Evolutionary conservation across 1,284 basidiomycete species (phyloP).

Genomic region (Marasmius sp.): DNA sequence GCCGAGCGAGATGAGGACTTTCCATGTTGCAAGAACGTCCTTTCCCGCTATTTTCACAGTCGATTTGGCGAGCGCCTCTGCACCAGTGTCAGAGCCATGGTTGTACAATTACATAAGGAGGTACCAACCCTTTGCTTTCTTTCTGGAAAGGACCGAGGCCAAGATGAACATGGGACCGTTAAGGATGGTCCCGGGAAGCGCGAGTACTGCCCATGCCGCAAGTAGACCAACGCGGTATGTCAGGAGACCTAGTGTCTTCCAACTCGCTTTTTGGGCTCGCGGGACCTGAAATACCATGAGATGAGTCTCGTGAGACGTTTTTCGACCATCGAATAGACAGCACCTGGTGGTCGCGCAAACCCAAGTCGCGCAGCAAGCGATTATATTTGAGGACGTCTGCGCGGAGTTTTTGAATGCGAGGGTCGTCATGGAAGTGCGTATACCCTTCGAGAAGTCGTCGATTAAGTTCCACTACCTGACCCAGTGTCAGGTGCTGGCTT

Average conservation of each 20-base stretch:
- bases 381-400: slow-evolving; percentile 93
- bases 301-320: neutral
- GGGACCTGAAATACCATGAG: slow-evolving; percentile 52
- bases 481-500: slow-evolving; percentile 90
- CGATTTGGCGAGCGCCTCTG: slow-evolving; percentile 96
- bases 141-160: slow-evolving; percentile 85
- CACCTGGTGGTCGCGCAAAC: slow-evolving; percentile 98
- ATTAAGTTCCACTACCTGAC: slow-evolving; percentile 97
- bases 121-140: slow-evolving; percentile 84
- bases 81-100: slow-evolving; percentile 3
- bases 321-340: neutral
- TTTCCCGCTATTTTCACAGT: slow-evolving; percentile 94
- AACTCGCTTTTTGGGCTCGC: slow-evolving; percentile 79
- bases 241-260: slow-evolving; percentile 88
- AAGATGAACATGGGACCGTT: slow-evolving; percentile 95
- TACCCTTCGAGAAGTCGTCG: slow-evolving; percentile 95
- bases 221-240: slow-evolving; percentile 85
- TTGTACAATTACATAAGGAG: slow-evolving; percentile 11
- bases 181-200: slow-evolving; percentile 92
- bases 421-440: slow-evolving; percentile 91
- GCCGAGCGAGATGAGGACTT: slow-evolving; percentile 93
- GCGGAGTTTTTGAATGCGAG: slow-evolving; percentile 82
- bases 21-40: slow-evolving; percentile 98
- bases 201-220: slow-evolving; percentile 82
- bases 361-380: slow-evolving; percentile 86